phyloP scores from a whole-genome alignment of 805 yeast genomes.

The Starmera amethionina region DNA sequence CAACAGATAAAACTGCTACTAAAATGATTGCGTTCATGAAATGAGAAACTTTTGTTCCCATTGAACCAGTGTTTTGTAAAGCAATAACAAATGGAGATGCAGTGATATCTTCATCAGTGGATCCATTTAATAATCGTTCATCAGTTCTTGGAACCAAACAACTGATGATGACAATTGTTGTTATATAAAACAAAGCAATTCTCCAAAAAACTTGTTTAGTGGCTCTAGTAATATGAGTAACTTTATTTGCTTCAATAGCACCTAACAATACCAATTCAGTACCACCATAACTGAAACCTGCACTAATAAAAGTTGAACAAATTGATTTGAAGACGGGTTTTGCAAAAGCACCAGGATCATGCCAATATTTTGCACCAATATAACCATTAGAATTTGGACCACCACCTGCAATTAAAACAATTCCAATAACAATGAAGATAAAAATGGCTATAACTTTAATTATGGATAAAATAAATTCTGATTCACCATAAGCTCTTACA shows the following conservation, averaged over 20 bases:
- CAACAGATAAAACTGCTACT: slow-evolving; percentile 62
- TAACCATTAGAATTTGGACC: slow-evolving; percentile 33
- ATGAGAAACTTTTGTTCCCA: slow-evolving; percentile 48
- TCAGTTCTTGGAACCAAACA: slow-evolving; percentile 63
- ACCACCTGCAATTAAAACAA: slow-evolving; percentile 34
- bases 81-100: slow-evolving; percentile 82
- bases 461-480: slow-evolving; percentile 37
- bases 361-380: slow-evolving; percentile 36
- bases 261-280: slow-evolving; percentile 67
- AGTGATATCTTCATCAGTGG: slow-evolving; percentile 44
- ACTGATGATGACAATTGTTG: slow-evolving; percentile 46
- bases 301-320: slow-evolving; percentile 63
- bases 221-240: slow-evolving; percentile 51
- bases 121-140: slow-evolving; percentile 34
- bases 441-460: slow-evolving; percentile 35
- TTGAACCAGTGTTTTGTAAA: slow-evolving; percentile 47
- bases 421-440: slow-evolving; percentile 41
- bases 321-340: slow-evolving; percentile 57
- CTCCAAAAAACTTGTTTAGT: slow-evolving; percentile 79
- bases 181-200: slow-evolving; percentile 60
- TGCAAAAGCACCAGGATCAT: slow-evolving; percentile 43
- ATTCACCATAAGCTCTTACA: slow-evolving; percentile 34
- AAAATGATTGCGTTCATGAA: slow-evolving; percentile 63
- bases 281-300: slow-evolving; percentile 72
- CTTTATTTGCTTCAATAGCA: slow-evolving; percentile 68